phyloP scores from a whole-genome alignment of 2,329 filamentous ascomycete genomes.

The Karstenula rhodostoma region DNA sequence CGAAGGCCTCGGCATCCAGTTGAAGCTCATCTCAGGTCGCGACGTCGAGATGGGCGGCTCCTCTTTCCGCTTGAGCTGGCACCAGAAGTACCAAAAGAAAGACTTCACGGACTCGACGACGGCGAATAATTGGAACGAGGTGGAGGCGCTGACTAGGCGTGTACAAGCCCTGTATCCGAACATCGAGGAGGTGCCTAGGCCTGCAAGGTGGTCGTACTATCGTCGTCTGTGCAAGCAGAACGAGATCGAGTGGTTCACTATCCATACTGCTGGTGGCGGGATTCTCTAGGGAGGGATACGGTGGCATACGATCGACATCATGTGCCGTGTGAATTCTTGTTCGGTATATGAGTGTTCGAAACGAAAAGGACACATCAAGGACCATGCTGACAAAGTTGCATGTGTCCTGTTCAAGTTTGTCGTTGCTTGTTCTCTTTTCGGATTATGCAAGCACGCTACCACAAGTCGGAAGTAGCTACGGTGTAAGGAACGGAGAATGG shows the following conservation, averaged over 20 bases:
- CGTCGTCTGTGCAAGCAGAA: background rate
- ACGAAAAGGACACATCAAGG: too few species aligned
- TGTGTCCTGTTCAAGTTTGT: background rate
- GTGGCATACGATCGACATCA: too few species aligned
- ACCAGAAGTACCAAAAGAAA: slow-evolving; percentile 30
- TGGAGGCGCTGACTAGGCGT: background rate
- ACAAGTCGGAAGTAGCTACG: background rate
- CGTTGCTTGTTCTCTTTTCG: background rate
- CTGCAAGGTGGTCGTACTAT: background rate
- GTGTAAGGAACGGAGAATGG: background rate
- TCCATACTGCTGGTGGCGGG: slow-evolving; percentile 2
- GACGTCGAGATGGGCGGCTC: background rate
- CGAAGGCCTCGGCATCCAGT: slow-evolving; percentile 26
- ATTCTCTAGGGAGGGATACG: background rate
- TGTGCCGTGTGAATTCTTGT: too few species aligned
- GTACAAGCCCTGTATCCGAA: slow-evolving; percentile 12
- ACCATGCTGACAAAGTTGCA: too few species aligned
- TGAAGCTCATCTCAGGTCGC: slow-evolving; percentile 22
- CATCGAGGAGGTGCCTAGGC: background rate
- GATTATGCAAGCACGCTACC: background rate
- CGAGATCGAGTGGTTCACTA: slow-evolving; percentile 1
- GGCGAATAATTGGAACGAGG: background rate
- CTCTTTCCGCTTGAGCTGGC: slow-evolving; percentile 22
- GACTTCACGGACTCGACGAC: slow-evolving; percentile 1
- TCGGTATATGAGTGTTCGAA: too few species aligned